A percentile compares a stretch with the other conserved stretches of the same genome.
Evolutionary conservation across 257 asterid species (phyloP).

Genomic region (Asclepias syriaca): DNA sequence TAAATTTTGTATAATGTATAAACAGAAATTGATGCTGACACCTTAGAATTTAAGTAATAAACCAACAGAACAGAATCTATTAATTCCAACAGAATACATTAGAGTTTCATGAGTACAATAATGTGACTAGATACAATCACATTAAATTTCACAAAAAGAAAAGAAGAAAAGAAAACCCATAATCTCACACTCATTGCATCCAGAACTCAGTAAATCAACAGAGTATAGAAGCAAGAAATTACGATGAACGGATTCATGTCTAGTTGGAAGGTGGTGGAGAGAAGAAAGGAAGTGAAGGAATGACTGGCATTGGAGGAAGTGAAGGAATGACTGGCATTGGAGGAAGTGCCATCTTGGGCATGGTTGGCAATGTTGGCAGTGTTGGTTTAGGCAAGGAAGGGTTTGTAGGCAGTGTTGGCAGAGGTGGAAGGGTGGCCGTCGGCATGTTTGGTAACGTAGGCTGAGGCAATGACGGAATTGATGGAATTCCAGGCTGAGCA

Average conservation of each 20-base stretch:
- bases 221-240: too few relatives aligned
- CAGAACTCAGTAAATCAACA: neutral
- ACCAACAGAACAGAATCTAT: too few relatives aligned
- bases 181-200: neutral
- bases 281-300: too few relatives aligned
- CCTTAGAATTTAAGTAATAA: too few relatives aligned
- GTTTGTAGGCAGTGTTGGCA: slow-evolving; percentile 9
- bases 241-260: too few relatives aligned
- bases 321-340: slow-evolving; percentile 21
- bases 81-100: too few relatives aligned
- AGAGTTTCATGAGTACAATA: neutral
- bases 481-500: neutral
- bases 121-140: neutral
- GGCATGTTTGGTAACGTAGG: neutral
- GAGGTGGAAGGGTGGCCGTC: neutral
- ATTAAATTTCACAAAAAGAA: too few relatives aligned
- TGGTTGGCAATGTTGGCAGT: slow-evolving; percentile 11
- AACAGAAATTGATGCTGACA: too few relatives aligned
- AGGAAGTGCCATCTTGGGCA: slow-evolving; percentile 24
- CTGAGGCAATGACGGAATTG: slow-evolving; percentile 5
- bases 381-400: slow-evolving; percentile 4
- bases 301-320: too few relatives aligned
- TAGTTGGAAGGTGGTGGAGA: too few relatives aligned
- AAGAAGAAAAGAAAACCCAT: neutral
- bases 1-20: too few relatives aligned